Conservation (phyloP, 805 yeast genomes). For the Ogataea zsoltii region DNA sequence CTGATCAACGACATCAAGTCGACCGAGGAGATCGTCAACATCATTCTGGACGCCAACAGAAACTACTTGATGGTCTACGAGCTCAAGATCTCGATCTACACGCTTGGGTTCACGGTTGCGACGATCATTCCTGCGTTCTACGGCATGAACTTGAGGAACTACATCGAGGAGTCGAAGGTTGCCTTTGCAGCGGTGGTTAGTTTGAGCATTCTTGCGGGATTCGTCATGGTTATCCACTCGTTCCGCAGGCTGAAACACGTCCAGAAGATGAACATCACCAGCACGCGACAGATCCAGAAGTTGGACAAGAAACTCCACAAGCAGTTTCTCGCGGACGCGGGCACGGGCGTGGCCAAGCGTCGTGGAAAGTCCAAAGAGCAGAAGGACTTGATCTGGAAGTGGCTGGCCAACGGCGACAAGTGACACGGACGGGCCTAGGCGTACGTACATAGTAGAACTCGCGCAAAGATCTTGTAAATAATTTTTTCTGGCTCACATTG, state of each 20-base stretch:
- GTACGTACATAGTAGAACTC: no score
- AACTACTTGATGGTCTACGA: conserved; percentile 88
- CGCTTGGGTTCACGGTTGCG: conserved; percentile 83
- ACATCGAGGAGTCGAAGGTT: conserved; percentile 62
- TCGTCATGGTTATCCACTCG: conserved; percentile 53
- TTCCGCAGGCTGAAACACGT: conserved; percentile 59
- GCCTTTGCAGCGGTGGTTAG: conserved; percentile 64
- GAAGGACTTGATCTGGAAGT: conserved; percentile 54
- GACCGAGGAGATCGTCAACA: conserved; percentile 91
- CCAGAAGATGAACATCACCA: conserved; percentile 65
- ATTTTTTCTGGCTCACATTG: no score
- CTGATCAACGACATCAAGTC: conserved; percentile 80
- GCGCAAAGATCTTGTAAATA: no score
- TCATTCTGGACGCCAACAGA: conserved; percentile 87
- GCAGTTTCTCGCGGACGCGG: conserved; percentile 10
- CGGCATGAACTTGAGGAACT: conserved; percentile 83
- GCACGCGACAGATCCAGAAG: conserved; percentile 30
- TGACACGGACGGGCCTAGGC: no score
- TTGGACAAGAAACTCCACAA: conserved; percentile 28
- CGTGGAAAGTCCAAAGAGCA: conserved; percentile 20
- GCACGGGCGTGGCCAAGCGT: conserved; percentile 1
- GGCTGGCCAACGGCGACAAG: conserved; percentile 50
- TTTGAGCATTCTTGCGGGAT: conserved; percentile 54
- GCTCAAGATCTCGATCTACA: conserved; percentile 77
- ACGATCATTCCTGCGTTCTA: conserved; percentile 84